These are phyloP conservation scores for Volvox reticuliferus DNA, from an alignment of 139 green algal genomes.

Conservation along the genomic window DNA sequence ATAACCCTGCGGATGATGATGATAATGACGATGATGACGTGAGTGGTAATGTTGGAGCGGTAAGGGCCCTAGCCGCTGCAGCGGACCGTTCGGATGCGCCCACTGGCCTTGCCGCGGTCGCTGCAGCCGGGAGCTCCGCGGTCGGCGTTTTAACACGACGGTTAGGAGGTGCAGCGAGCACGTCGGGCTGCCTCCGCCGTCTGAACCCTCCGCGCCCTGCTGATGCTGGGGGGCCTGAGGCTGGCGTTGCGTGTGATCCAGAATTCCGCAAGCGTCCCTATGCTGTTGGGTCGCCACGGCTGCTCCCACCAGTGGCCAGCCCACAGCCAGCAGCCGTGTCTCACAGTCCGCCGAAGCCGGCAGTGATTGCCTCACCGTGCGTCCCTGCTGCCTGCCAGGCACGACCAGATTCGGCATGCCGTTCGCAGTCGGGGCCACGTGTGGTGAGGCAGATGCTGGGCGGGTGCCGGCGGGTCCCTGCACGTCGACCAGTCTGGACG, in stretches of 20 bases:
- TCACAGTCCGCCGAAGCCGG: no score
- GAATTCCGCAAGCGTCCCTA: no score
- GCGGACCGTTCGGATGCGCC: not conserved
- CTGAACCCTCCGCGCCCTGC: no score
- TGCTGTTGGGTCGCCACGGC: not conserved
- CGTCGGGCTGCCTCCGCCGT: not conserved
- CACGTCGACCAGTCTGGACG: no score
- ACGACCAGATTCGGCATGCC: no score
- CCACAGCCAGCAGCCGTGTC: not conserved
- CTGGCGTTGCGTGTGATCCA: no score
- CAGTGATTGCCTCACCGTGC: not conserved
- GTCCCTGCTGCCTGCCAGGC: no score
- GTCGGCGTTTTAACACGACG: not conserved
- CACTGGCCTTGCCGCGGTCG: not conserved
- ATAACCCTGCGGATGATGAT: not conserved
- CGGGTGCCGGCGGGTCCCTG: no score
- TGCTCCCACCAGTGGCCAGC: not conserved
- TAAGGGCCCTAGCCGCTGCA: not conserved
- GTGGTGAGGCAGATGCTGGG: no score
- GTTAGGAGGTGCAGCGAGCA: not conserved
- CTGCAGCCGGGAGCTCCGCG: not conserved
- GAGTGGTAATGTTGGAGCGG: not conserved
- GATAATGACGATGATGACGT: not conserved
- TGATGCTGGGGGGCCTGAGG: no score
- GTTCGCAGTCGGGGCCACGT: no score